phyloP scores from a whole-genome alignment of 805 yeast genomes.

The Yarrowia sp. region DNA sequence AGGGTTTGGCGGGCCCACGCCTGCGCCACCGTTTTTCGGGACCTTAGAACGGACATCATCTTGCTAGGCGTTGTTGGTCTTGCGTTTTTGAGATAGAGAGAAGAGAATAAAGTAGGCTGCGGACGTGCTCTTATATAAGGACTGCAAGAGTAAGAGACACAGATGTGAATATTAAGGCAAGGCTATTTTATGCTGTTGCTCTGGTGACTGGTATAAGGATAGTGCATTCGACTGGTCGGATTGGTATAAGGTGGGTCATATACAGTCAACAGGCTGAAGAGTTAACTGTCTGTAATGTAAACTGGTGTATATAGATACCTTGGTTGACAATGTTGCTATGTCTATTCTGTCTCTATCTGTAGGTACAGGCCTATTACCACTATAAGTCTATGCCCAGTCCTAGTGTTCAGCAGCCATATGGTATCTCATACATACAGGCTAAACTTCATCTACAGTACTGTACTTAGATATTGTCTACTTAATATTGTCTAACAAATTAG shows the following conservation, averaged over 20 bases:
- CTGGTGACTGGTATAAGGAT: background rate
- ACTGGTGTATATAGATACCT: background rate
- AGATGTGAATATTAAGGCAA: background rate
- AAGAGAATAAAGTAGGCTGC: background rate
- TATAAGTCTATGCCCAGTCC: too few relatives aligned
- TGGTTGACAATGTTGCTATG: background rate
- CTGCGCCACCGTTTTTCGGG: slow-evolving; percentile 1
- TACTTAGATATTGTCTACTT: too few relatives aligned
- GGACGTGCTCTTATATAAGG: background rate
- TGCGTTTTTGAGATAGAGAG: background rate
- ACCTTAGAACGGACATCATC: background rate
- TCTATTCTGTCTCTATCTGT: too few relatives aligned
- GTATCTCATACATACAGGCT: too few relatives aligned
- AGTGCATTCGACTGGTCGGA: background rate
- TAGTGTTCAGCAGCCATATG: too few relatives aligned
- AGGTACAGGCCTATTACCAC: too few relatives aligned
- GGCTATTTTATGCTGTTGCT: background rate
- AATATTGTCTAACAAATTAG: too few relatives aligned
- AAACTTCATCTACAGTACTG: too few relatives aligned
- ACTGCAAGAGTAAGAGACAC: background rate
- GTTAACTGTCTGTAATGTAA: too few relatives aligned
- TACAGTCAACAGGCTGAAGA: too few relatives aligned
- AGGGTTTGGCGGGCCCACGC: background rate
- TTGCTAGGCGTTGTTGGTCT: background rate
- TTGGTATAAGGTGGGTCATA: too few relatives aligned